Evolutionary conservation across 805 yeast genomes (phyloP), one percentile per base, ranked within the genome.

Genomic region (Candida broadrunensis): DNA sequence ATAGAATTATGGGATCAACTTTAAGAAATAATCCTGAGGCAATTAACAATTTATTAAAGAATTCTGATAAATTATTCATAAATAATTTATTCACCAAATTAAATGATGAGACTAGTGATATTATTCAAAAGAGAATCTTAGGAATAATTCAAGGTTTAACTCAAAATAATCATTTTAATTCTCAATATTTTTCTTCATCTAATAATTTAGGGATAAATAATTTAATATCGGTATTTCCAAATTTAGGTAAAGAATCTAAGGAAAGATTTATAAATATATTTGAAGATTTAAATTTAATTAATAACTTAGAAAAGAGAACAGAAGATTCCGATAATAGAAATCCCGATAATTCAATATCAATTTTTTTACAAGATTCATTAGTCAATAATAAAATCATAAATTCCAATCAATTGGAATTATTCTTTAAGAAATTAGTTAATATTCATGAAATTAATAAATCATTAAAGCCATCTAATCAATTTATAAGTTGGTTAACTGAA

Each of bases 1-100:
- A 80, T 12, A 68, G 88, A 45, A 67, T 84, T 21, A 65, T 89
- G 43, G 82, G 85, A 0, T 72, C 87, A 4, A 61, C 90, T 4
- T 59, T 88, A 34, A 72, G 96, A 51, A 88, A 88, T 56, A 89
- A 89, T 55, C 80, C 79, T 2, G 76, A 74, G 2, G 88, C 89
- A 0, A 47, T 73, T 2, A 58, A 59, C 2, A 67, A 67, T 39
- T 62, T 75, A 12, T 43, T 64, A 25, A 40, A 46, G 4, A 50
- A 54, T 19, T 55, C 56, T 30, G 40, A 50, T 8, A 29, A 34
- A 14, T 40, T 18, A 13, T 58, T 57, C 34, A 43, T 61, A 5
- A 46, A 46, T 11, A 41, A 43, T 12, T 47, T 61, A 19, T 59
- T 60, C 33, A 36, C 36, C 1, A 44, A 50, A n/a, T 56, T 67